phyloP scores from a whole-genome alignment of 2,329 filamentous ascomycete genomes.

The Fusarium sp. region DNA sequence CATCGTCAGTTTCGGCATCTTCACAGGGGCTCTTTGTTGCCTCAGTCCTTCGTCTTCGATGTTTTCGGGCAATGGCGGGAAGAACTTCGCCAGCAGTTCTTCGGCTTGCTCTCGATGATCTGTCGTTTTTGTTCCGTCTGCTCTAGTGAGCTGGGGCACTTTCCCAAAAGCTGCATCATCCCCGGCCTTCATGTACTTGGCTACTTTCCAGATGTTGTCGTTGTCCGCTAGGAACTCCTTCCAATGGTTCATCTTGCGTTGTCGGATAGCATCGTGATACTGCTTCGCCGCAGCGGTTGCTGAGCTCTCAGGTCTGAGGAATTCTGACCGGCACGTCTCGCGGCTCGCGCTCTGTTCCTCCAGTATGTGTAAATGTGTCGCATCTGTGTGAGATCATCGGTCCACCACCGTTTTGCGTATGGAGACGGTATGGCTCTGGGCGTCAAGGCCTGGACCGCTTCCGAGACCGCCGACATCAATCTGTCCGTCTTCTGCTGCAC shows the following conservation, averaged over 20 bases:
- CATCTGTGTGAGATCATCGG: neutral
- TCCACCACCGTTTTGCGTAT: neutral
- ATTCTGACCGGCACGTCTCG: too few species aligned
- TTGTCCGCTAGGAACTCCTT: neutral
- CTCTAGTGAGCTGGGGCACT: too few species aligned
- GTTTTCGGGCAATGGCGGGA: too few species aligned
- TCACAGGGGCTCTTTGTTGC: neutral
- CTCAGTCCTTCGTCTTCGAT: too few species aligned
- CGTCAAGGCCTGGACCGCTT: neutral
- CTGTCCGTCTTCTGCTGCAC: neutral
- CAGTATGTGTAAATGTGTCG: too few species aligned
- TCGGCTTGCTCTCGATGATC: too few species aligned
- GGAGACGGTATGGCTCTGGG: neutral
- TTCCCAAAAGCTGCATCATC: too few species aligned
- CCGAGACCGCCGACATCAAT: neutral
- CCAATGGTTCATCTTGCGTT: neutral
- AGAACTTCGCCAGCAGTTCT: too few species aligned
- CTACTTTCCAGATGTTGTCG: neutral
- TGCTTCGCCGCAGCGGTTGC: neutral
- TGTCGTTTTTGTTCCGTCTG: too few species aligned
- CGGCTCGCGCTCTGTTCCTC: too few species aligned
- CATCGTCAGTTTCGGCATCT: neutral
- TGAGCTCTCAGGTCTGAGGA: neutral
- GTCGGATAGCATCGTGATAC: neutral
- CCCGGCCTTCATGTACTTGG: too few species aligned